phyloP scores from a whole-genome alignment of 148 eudicot species.

The Fagopyrum esculentum region DNA sequence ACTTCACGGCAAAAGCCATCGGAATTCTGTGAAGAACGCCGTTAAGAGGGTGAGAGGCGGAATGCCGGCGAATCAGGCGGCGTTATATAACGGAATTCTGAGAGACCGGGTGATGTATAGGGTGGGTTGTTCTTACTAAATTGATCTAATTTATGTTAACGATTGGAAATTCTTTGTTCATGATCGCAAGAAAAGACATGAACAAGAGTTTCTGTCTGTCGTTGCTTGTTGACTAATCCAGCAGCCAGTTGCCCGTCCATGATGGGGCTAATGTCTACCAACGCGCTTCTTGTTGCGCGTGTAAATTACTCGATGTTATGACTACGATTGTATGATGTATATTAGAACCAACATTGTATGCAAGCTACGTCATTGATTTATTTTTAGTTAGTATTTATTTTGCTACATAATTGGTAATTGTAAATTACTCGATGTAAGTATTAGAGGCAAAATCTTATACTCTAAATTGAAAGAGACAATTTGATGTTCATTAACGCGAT shows the following conservation, averaged over 20 bases:
- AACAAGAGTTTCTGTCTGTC: not conserved
- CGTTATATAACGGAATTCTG: slow-evolving; percentile 68
- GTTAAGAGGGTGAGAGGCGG: not conserved
- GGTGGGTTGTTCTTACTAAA: slow-evolving; percentile 35
- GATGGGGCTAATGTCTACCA: not conserved
- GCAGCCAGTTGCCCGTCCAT: not conserved
- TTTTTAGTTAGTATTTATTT: no score
- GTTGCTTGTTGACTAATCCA: slow-evolving; percentile 1
- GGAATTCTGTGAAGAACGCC: not conserved
- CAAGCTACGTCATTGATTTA: no score
- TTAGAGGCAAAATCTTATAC: no score
- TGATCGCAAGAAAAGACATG: not conserved
- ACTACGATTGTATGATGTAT: not conserved
- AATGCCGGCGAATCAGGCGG: slow-evolving; percentile 64
- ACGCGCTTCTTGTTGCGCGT: not conserved
- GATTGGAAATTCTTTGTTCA: not conserved
- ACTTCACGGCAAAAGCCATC: slow-evolving; percentile 8
- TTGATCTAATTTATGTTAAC: not conserved
- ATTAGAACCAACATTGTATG: not conserved
- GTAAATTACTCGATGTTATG: not conserved
- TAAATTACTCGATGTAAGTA: no score
- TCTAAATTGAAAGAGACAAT: no score
- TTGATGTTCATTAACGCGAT: no score
- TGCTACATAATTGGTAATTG: no score
- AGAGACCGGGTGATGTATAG: slow-evolving; percentile 59